Conservation (phyloP, 257 asterid genomes). For the Penstemon eatonii region DNA sequence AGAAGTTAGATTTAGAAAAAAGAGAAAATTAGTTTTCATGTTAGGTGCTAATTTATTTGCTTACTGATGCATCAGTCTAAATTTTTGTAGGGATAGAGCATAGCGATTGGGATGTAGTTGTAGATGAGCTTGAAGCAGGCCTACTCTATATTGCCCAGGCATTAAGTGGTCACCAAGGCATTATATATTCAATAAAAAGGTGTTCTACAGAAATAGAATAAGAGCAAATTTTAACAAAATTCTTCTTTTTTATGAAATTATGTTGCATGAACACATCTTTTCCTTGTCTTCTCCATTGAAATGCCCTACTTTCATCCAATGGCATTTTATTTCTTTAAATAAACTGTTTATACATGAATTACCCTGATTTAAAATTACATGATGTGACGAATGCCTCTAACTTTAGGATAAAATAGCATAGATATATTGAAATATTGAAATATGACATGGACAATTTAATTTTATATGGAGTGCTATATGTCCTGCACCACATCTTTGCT, state of each 20-base stretch:
- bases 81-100: background rate
- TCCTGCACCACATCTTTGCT: background rate
- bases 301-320: background rate
- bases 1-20: background rate
- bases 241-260: background rate
- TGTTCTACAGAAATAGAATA: too few species aligned
- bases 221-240: background rate
- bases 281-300: background rate
- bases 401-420: background rate
- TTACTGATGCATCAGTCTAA: background rate
- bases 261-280: background rate
- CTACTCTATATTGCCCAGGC: background rate
- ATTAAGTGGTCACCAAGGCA: conserved; percentile 1
- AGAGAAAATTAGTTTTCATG: conserved; percentile 6
- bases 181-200: background rate
- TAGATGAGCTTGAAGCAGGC: background rate
- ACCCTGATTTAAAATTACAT: too few species aligned
- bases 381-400: too few species aligned
- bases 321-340: background rate
- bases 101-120: background rate
- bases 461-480: background rate
- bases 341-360: background rate
- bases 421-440: too few species aligned
- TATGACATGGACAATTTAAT: too few species aligned
- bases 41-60: background rate